These are phyloP conservation scores for Fusarium neocosmosporiellum DNA, from an alignment of 2,329 filamentous ascomycete genomes.

Conservation along the genomic window DNA sequence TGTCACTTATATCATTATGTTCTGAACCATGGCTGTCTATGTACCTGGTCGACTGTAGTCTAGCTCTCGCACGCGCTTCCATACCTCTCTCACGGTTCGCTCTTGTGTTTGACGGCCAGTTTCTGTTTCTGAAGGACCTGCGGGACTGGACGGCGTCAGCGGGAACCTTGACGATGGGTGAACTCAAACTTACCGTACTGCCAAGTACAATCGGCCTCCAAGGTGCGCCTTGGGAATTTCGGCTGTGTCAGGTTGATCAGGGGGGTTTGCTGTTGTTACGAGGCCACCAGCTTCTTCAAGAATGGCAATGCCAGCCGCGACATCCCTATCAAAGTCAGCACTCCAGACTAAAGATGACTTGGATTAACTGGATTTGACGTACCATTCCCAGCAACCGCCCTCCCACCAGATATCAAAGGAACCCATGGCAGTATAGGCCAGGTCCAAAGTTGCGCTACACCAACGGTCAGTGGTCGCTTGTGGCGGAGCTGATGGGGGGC, in stretches of 20 bases:
- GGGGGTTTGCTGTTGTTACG: conserved; percentile 79
- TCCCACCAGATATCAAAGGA: conserved; percentile 87
- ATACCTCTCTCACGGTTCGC: conserved; percentile 76
- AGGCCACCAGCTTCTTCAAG: conserved; percentile 79
- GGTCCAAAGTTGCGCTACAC: conserved; percentile 74
- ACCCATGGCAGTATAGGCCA: conserved; percentile 81
- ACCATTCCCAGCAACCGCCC: conserved; percentile 85
- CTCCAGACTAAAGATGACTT: not conserved
- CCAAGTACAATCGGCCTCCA: conserved; percentile 77
- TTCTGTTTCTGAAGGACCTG: conserved; percentile 69
- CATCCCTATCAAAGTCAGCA: conserved; percentile 64
- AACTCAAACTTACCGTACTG: conserved; percentile 64
- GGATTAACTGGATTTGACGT: conserved; percentile 32
- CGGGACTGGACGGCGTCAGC: conserved; percentile 61
- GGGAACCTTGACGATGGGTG: not conserved
- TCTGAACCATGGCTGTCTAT: conserved; percentile 5
- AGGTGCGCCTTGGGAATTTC: conserved; percentile 70
- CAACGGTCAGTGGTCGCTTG: conserved; percentile 2
- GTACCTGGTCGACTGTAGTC: conserved; percentile 74
- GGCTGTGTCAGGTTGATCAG: conserved; percentile 64
- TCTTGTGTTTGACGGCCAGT: conserved; percentile 76
- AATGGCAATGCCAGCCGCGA: conserved; percentile 79
- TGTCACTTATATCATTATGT: conserved; percentile 1
- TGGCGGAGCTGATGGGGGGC: not conserved
- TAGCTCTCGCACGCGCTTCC: conserved; percentile 73